Base-by-base conservation (phyloP, 2,329 filamentous ascomycete species). In the Colletotrichum sp. region DNA sequence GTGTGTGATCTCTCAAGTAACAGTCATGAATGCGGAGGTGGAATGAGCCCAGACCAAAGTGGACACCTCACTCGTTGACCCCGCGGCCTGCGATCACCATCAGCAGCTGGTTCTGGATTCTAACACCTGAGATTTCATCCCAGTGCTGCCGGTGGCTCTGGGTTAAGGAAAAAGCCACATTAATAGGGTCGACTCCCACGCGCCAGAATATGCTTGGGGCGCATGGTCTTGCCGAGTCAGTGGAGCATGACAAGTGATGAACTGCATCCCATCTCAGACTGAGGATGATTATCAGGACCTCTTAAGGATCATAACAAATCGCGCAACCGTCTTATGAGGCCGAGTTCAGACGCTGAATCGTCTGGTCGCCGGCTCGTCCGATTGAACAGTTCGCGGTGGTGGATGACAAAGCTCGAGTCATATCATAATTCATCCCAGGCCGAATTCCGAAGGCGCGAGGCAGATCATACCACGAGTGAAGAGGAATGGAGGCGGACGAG, bases 401-500 rank as follows among this genome's bases (percentile, higher is more conserved):
- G 55, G 7, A 48, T 26, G 15, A 13, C 36, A 32, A 34, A 43
- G 5, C n/a, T 36, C 55, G 69, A 36, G 55, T 64, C 39, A 26
- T 36, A 36, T 12, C 39, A 8, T 5, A 34, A 32, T 16, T 32
- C 34, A 24, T 61, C n/a, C 18, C 10, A 57, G 15, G 73, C 57
- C 69, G 69, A 67, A 57, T 18, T 63, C 63, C 69, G 63, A 75
- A 55, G 15, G 26, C 16, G 57, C 57, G 63, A 67, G 39, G 39
- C n/a, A 67, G 69, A 72, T 73, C 55, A 59, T 43, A 21, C 30
- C 21, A 52, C 34, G 15, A 32, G 13, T 48, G 6, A 21, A 15
- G 55, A 24, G 7, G 8, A 13, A 3, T 6, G 8, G 36, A 34
- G 7, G 30, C n/a, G 63, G 48, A 5, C 30, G 57, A 59, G 15